Evolutionary conservation across 805 yeast genomes (phyloP), one percentile per base, ranked within the genome.

Genomic region (Huiozyma sinensis): DNA sequence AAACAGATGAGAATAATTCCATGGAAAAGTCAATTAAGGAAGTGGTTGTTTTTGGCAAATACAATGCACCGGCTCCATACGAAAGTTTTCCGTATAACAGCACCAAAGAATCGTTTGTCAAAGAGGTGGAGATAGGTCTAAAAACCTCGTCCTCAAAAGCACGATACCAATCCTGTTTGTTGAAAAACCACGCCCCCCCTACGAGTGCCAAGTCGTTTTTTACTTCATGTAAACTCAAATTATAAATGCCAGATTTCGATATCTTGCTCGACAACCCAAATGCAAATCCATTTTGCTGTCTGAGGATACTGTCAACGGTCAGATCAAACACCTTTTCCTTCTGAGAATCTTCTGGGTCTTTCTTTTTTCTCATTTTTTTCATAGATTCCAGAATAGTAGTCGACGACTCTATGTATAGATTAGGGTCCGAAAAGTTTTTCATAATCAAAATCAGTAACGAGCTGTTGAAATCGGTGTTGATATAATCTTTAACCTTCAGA

Each of bases 21-120:
- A 90, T 78, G 0, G 96, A 81, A 2, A 74, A 58, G 62, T 90
- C 95, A n/a, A 87, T 73, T 3, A 84, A 63, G 41, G 77, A 66
- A 0, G 77, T 75, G 1, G 70, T 66, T 4, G 65, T 57, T n/a
- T 67, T 65, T 8, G 75, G 77, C 1, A 76, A 40, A 28, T 45
- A 53, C 12, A 43, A 39, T 6, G 50, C 49, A 3, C 40, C 46
- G 1, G 39, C 42, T 4, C 50, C 47, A 40, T 54, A 51, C 5
- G 50, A 42, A 7, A 43, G 44, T 4, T 42, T 27, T 7, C 55
- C 58, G 54, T 52, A 68, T 41, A 53, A 53, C 42, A 58, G 58
- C 35, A 55, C 51, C 37, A 70, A 50, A n/a, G 69, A 64, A 48
- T 75, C 79, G 42, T 68, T 60, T 28, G 70, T 58, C 12, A 71